Base-by-base conservation (phyloP, 23 red algal genomes). In the Gracilaria gracilis region DNA sequence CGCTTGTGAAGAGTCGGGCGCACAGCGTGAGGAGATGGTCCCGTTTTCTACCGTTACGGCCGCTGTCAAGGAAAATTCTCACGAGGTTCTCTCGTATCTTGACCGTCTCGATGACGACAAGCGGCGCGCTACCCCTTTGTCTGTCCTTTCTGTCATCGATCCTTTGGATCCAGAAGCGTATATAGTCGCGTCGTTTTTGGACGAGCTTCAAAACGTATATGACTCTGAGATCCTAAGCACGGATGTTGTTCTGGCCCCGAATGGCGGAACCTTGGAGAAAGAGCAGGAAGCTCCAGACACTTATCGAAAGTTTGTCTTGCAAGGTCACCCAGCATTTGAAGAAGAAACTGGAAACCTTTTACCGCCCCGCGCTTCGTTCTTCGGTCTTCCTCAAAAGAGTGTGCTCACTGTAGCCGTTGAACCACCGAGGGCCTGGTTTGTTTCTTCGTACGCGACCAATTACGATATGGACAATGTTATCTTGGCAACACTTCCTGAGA, bases 381-480 rank as follows among this genome's bases (percentile, higher is more conserved):
- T 67, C 21, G 42, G 82, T 21, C 82, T 99, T 37, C 90, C 91
- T 2, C 79, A 85, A 9, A 17, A 81, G 40, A 81, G 58, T 29
- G 88, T 96, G 25, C 81, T 96, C 24, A 96, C 93, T 9, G 83
- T 99, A 16, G 31, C 72, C 31, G 74, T 99, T 31, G 86, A 65
- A 20, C 67, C 97, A 9, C 97, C 93, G 23, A 75, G 91, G 27
- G 65, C 83, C 9, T 99, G 97, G 97, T 88, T 99, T 20, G 88
- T 94, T 46, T 81, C 80, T 32, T 79, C 91, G 7, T 61, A 86
- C 46, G 78, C 91, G 35, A 92, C 97, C 16, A 78, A 86, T 38
- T 77, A 81, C 33, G 97, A 99, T 72, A 91, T 96, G 81, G 97
- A 99, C 67, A 99, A 99, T 82, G 66, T 99, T 24, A 48, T 95